Conservation (phyloP, 495 filamentous ascomycete species). For the Penicillium soppii region DNA sequence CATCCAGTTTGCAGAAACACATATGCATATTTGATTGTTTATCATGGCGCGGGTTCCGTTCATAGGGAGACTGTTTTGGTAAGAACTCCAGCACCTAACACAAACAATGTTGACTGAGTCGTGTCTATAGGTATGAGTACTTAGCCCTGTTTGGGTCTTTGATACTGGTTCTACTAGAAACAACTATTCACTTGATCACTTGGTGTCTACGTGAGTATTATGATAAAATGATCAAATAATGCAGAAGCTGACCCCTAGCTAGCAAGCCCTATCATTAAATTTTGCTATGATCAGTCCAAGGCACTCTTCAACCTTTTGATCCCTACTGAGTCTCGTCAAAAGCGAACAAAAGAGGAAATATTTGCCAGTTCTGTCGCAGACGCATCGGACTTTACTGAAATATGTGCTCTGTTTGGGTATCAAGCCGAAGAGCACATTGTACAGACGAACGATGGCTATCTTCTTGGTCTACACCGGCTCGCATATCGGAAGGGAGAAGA, state of each 20-base stretch:
- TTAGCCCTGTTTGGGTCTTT: conserved; percentile 80
- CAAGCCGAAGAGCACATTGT: conserved; percentile 94
- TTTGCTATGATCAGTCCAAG: conserved; percentile 82
- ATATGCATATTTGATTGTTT: conserved; percentile 3
- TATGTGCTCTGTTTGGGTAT: conserved; percentile 86
- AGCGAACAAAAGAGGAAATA: conserved; percentile 46
- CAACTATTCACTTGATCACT: conserved; percentile 80
- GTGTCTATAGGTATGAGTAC: conserved; percentile 68
- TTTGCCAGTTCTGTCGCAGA: conserved; percentile 55
- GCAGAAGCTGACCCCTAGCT: conserved; percentile 21
- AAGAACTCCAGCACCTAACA: conserved; percentile 22
- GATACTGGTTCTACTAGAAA: conserved; percentile 75
- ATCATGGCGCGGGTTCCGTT: conserved; percentile 76
- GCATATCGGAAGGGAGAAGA: conserved; percentile 82
- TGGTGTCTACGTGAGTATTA: conserved; percentile 74
- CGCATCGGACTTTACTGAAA: conserved; percentile 87
- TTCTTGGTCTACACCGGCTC: conserved; percentile 86
- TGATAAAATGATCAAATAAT: background rate
- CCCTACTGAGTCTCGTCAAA: conserved; percentile 63
- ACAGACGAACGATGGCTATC: conserved; percentile 90
- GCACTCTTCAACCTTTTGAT: conserved; percentile 78
- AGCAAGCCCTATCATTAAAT: conserved; percentile 75
- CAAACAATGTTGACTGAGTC: conserved; percentile 1
- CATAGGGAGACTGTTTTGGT: conserved; percentile 77
- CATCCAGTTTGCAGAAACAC: background rate